These are phyloP conservation scores for Primulina eburnea DNA, from an alignment of 257 asterid species.

Conservation along the genomic window DNA sequence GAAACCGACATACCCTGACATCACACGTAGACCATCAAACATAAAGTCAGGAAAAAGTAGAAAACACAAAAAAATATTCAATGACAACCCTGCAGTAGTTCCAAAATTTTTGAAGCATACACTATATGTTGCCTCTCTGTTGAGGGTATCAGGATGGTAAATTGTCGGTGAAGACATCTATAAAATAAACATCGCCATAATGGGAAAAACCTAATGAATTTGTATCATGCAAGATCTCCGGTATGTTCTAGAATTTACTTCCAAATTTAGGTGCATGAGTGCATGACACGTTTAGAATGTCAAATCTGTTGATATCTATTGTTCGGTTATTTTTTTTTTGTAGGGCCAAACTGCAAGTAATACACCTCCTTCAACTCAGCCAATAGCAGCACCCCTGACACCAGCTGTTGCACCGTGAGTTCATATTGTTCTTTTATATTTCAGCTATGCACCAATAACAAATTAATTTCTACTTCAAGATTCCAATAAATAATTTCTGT, in stretches of 20 bases:
- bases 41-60: neutral
- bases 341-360: conserved; percentile 46
- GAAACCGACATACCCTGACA: neutral
- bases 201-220: neutral
- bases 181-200: neutral
- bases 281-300: neutral
- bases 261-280: neutral
- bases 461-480: neutral
- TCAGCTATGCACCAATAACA: conserved; percentile 7
- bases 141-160: neutral
- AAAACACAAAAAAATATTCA: neutral
- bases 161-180: neutral
- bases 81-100: neutral
- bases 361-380: conserved; percentile 43
- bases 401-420: conserved; percentile 41
- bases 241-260: neutral
- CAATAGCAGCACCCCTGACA: conserved; percentile 39
- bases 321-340: conserved; percentile 10
- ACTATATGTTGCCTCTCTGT: neutral
- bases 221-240: neutral
- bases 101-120: neutral
- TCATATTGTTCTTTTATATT: conserved; percentile 16
- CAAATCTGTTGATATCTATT: neutral
- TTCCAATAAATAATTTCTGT: conserved; percentile 6
- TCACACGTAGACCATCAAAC: neutral